Evolutionary conservation across 2,329 filamentous ascomycete species (phyloP).

Genomic region (Harringtonia aguacate): DNA sequence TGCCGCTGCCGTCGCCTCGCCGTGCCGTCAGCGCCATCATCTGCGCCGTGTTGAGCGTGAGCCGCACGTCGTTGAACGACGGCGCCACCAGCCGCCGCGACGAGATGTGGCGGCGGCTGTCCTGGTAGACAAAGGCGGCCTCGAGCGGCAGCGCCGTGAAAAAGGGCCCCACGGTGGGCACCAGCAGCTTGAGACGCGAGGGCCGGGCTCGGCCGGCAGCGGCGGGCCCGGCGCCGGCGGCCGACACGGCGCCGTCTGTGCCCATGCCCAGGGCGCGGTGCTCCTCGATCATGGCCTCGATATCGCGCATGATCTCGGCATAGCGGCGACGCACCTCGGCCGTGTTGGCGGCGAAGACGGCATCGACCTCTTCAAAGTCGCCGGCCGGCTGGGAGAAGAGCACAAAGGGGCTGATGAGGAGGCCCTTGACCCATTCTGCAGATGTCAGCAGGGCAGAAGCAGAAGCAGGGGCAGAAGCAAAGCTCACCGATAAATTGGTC

Average conservation of each 20-base stretch:
- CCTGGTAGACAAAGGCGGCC: constrained; percentile 86
- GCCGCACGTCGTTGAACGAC: constrained; percentile 90
- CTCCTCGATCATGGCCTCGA: constrained; percentile 84
- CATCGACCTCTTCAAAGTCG: constrained; percentile 60
- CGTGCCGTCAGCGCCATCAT: constrained; percentile 70
- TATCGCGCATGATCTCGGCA: constrained; percentile 88
- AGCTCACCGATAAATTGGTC: constrained; percentile 64
- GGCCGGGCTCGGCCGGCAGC: constrained; percentile 32
- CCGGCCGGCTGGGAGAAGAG: constrained; percentile 91
- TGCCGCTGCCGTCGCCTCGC: constrained; percentile 13
- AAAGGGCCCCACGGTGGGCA: constrained; percentile 85
- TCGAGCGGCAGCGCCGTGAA: constrained; percentile 82
- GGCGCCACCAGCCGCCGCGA: constrained; percentile 87
- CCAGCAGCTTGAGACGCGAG: constrained; percentile 86
- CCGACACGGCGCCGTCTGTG: constrained; percentile 21
- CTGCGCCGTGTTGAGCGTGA: constrained; percentile 91
- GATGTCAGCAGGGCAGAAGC: neutral
- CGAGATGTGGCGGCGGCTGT: constrained; percentile 75
- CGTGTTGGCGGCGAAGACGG: constrained; percentile 60
- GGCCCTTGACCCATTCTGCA: constrained; percentile 88
- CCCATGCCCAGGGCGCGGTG: constrained; percentile 71
- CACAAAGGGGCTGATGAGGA: constrained; percentile 91
- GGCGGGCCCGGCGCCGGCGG: neutral
- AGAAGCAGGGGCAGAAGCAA: neutral
- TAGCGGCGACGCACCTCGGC: constrained; percentile 78